Percentiles rank a stretch among this genome's conserved stretches.
These are phyloP conservation scores for Boletus subparvulus DNA, from an alignment of 768 basidiomycete species.

Conservation along the genomic window DNA sequence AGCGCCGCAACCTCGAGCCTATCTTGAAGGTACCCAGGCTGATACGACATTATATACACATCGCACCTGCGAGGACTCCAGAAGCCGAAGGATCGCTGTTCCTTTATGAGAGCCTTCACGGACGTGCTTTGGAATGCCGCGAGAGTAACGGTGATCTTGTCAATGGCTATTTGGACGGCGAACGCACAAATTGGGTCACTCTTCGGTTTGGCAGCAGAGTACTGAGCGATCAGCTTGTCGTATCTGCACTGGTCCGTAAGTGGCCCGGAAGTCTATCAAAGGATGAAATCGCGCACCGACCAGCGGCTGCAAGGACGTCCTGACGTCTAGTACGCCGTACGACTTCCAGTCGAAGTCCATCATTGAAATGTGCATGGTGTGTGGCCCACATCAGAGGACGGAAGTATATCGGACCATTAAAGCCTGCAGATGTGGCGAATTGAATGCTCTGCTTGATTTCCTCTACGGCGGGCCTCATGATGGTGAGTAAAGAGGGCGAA, in stretches of 20 bases:
- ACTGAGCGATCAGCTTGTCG: constrained; percentile 64
- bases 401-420: constrained; percentile 61
- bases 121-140: constrained; percentile 67
- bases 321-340: constrained; percentile 61
- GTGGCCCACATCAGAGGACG: constrained; percentile 72
- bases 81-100: constrained; percentile 79
- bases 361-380: constrained; percentile 64
- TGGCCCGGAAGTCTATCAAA: background rate
- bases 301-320: constrained; percentile 79
- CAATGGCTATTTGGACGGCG: constrained; percentile 73
- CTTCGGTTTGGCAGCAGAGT: constrained; percentile 54
- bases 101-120: constrained; percentile 69
- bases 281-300: constrained; percentile 49
- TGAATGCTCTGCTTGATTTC: constrained; percentile 66
- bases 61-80: constrained; percentile 91
- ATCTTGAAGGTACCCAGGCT: constrained; percentile 72
- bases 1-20: constrained; percentile 74
- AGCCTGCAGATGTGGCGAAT: constrained; percentile 59
- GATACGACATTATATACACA: constrained; percentile 80
- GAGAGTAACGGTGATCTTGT: constrained; percentile 70
- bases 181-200: constrained; percentile 61
- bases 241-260: constrained; percentile 47
- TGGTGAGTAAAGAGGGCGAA: constrained; percentile 49
- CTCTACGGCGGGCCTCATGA: constrained; percentile 51
- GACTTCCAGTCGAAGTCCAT: constrained; percentile 76